Conservation (phyloP, 176 grass and related monocot species). For the Eragrostis curvula region DNA sequence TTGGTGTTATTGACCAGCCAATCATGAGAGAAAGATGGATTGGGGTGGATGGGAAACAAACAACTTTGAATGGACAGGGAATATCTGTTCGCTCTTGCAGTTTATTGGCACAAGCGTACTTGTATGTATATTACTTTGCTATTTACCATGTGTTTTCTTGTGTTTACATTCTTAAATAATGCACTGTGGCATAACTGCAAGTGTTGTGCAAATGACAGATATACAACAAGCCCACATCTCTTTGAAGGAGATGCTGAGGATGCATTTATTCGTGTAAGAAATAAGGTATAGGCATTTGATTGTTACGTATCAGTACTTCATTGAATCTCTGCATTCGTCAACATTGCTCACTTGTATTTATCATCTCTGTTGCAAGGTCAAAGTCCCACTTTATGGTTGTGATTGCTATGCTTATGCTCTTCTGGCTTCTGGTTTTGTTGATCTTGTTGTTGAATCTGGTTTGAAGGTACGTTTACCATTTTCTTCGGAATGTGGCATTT, state of each 20-base stretch:
- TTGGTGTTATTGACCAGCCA: slow-evolving; percentile 88
- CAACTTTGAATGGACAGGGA: slow-evolving; percentile 83
- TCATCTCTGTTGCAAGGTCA: slow-evolving; percentile 63
- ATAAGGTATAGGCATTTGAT: slow-evolving; percentile 58
- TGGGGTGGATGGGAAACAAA: slow-evolving; percentile 69
- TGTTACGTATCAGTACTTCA: slow-evolving; percentile 21
- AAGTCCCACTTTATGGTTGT: slow-evolving; percentile 95
- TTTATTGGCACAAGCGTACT: slow-evolving; percentile 81
- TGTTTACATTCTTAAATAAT: slow-evolving; percentile 7
- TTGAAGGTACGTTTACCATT: slow-evolving; percentile 67
- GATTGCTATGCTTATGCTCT: slow-evolving; percentile 99
- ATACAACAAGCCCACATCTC: slow-evolving; percentile 94
- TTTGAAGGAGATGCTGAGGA: slow-evolving; percentile 81
- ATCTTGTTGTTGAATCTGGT: slow-evolving; percentile 93
- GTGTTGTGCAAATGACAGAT: slow-evolving; percentile 52
- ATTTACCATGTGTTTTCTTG: slow-evolving; percentile 1
- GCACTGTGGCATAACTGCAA: background rate
- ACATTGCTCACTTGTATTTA: slow-evolving; percentile 23
- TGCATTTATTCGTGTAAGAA: slow-evolving; percentile 78
- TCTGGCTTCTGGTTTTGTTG: slow-evolving; percentile 85
- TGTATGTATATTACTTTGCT: slow-evolving; percentile 57
- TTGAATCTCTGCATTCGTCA: background rate
- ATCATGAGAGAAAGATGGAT: slow-evolving; percentile 91
- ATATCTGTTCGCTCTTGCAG: slow-evolving; percentile 75
- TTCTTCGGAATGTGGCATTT: background rate